A percentile compares a stretch with the other conserved stretches of the same genome.
These are phyloP conservation scores for Linnemannia elongata DNA, from an alignment of 192 early-diverging fungal genomes.

Conservation along the genomic window DNA sequence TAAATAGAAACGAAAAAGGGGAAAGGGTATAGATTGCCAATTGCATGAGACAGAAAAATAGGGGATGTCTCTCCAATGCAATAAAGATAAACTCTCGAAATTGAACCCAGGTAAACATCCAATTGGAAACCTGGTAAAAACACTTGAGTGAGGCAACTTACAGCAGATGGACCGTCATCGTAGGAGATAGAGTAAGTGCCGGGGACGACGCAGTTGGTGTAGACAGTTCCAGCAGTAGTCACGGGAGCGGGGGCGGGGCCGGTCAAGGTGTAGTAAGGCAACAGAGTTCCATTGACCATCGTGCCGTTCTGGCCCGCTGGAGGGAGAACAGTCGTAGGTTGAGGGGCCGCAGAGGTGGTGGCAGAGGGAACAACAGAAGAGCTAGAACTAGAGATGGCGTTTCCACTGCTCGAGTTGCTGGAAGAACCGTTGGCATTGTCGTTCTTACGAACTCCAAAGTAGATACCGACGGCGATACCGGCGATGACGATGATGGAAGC, in stretches of 20 bases:
- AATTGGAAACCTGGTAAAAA: background rate
- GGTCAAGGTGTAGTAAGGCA: conserved; percentile 45
- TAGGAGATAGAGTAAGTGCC: conserved; percentile 48
- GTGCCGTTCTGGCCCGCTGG: conserved; percentile 35
- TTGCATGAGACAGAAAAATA: background rate
- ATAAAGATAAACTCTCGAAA: background rate
- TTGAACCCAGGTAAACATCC: background rate
- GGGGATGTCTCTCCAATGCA: background rate
- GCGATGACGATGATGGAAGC: conserved; percentile 29
- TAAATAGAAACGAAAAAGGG: too few species aligned
- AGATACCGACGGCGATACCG: conserved; percentile 43
- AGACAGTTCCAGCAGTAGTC: conserved; percentile 36
- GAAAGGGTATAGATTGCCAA: too few species aligned
- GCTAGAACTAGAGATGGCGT: conserved; percentile 1
- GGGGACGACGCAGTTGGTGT: conserved; percentile 46
- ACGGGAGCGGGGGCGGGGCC: conserved; percentile 31
- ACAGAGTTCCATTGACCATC: conserved; percentile 51
- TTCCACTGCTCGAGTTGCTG: conserved; percentile 1
- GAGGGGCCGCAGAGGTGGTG: conserved; percentile 3
- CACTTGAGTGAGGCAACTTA: background rate
- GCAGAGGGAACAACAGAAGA: background rate
- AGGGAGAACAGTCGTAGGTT: background rate
- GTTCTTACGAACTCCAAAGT: conserved; percentile 50
- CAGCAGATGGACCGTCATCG: conserved; percentile 54
- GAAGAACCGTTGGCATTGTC: conserved; percentile 13